phyloP scores from a whole-genome alignment of 2,329 filamentous ascomycete species.

The Xylariaceae sp. region DNA sequence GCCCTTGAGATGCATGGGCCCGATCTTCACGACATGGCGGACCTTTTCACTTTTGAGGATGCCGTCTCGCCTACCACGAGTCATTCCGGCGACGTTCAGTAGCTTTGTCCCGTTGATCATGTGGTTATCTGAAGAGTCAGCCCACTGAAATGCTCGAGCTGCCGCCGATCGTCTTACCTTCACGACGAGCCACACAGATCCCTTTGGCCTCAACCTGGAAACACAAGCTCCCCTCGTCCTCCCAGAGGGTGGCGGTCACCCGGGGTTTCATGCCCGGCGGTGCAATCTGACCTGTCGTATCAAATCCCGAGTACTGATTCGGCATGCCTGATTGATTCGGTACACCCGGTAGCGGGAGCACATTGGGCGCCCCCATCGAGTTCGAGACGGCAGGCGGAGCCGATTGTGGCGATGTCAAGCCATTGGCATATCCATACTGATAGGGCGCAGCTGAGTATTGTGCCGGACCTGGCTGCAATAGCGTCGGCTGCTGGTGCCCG shows the following conservation, averaged over 20 bases:
- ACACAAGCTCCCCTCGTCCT: conserved; percentile 94
- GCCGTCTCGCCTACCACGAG: conserved; percentile 84
- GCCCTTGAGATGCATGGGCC: conserved; percentile 97
- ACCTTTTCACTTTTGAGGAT: conserved; percentile 98
- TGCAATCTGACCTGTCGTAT: conserved; percentile 85
- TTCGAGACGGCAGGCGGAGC: conserved; percentile 58
- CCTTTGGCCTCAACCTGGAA: conserved; percentile 96
- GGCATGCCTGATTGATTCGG: conserved; percentile 42
- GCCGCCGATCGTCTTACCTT: conserved; percentile 52
- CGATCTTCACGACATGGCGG: conserved; percentile 95
- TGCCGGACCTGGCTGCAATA: conserved; percentile 64
- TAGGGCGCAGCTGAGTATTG: conserved; percentile 62
- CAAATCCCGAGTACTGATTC: conserved; percentile 55
- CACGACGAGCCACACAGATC: conserved; percentile 87
- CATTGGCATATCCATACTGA: conserved; percentile 69
- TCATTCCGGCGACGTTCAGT: conserved; percentile 97
- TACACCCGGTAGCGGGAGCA: conserved; percentile 62
- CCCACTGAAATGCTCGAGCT: conserved; percentile 11
- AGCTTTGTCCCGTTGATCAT: conserved; percentile 99
- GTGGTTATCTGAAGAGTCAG: conserved; percentile 62
- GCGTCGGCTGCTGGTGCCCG: conserved; percentile 66
- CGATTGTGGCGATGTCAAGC: conserved; percentile 71
- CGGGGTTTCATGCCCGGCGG: conserved; percentile 93
- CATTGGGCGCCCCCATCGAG: conserved; percentile 57
- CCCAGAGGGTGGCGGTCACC: conserved; percentile 94